Conservation (phyloP, 305 asterid species). For the Plantago lanceolata region DNA sequence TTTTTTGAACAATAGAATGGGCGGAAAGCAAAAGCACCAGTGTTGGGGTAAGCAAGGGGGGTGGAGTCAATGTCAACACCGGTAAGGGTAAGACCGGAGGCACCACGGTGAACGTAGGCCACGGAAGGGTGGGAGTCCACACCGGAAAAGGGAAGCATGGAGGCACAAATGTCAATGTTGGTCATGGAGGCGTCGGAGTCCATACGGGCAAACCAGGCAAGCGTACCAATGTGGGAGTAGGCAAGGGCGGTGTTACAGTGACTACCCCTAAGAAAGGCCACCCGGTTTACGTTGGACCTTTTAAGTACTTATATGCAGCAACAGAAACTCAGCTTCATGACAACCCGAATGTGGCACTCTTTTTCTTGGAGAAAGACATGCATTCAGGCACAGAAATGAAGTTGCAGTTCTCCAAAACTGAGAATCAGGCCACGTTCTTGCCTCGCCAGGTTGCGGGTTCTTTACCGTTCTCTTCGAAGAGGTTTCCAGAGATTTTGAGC, state of each 20-base stretch:
- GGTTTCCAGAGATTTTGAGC: constrained; percentile 46
- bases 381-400: constrained; percentile 48
- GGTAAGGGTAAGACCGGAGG: constrained; percentile 24
- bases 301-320: constrained; percentile 51
- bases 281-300: constrained; percentile 50
- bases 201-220: constrained; percentile 29
- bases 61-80: constrained; percentile 15
- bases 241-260: constrained; percentile 52
- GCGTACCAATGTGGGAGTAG: constrained; percentile 46
- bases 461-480: constrained; percentile 58
- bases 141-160: constrained; percentile 28
- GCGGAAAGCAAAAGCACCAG: constrained; percentile 44
- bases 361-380: constrained; percentile 61
- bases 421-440: constrained; percentile 38
- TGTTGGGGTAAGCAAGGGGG: constrained; percentile 31
- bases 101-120: constrained; percentile 16
- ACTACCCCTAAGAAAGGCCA: constrained; percentile 35
- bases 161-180: constrained; percentile 38
- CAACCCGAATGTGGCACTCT: constrained; percentile 55
- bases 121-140: constrained; percentile 30
- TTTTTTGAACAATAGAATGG: constrained; percentile 34
- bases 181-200: constrained; percentile 46
- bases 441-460: constrained; percentile 63
- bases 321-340: constrained; percentile 61
- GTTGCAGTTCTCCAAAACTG: constrained; percentile 43